Evolutionary conservation across 768 basidiomycete genomes (phyloP).

Genomic region (Nidularia sp.): DNA sequence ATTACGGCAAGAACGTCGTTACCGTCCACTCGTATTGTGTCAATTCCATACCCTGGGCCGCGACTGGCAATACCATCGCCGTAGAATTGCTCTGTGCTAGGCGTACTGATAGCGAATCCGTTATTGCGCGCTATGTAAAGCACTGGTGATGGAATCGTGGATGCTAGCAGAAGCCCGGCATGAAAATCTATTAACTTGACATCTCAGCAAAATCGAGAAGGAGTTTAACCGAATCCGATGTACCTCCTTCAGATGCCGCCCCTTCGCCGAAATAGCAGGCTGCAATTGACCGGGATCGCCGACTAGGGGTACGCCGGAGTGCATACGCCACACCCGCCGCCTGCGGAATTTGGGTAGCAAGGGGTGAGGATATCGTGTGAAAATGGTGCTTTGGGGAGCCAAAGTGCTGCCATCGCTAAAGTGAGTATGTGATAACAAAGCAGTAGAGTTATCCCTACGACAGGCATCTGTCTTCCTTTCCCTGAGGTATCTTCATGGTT

Average conservation of each 20-base stretch:
- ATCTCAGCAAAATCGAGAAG: constrained; percentile 3
- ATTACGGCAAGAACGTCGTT: constrained; percentile 89
- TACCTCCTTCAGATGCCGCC: constrained; percentile 85
- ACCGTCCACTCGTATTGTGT: constrained; percentile 90
- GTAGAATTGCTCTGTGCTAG: constrained; percentile 81
- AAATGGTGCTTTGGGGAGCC: constrained; percentile 83
- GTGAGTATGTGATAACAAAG: neutral
- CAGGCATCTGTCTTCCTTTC: constrained; percentile 93
- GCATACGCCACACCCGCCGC: constrained; percentile 93
- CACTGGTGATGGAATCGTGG: constrained; percentile 70
- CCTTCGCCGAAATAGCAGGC: constrained; percentile 93
- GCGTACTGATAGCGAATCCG: constrained; percentile 94
- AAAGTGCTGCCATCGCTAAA: constrained; percentile 57
- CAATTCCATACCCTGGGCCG: constrained; percentile 89
- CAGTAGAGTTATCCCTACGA: constrained; percentile 42
- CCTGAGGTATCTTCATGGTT: constrained; percentile 75
- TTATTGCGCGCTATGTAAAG: constrained; percentile 79
- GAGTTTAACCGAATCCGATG: neutral
- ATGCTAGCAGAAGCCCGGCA: constrained; percentile 80
- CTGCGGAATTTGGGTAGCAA: constrained; percentile 93
- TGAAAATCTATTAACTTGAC: constrained; percentile 65
- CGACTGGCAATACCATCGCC: constrained; percentile 92
- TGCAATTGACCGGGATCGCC: constrained; percentile 70
- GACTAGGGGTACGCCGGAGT: constrained; percentile 69
- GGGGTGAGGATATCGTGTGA: constrained; percentile 89